These are phyloP conservation scores for Backusella tuberculispora DNA, from an alignment of 192 early-diverging fungal genomes.

Conservation along the genomic window DNA sequence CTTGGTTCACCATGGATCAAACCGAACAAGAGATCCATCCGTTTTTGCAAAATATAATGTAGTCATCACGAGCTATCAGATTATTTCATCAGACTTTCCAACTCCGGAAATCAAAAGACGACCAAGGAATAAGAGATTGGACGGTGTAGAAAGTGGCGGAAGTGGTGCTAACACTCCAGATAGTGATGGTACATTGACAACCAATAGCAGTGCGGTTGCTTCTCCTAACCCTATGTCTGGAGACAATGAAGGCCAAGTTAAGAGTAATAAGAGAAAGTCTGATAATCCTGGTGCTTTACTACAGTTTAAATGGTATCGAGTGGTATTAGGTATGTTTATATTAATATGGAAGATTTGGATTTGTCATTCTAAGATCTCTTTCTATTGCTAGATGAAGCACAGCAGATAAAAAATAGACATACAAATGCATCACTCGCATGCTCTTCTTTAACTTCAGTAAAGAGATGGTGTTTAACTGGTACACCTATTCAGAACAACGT, in stretches of 20 bases:
- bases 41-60: constrained; percentile 44
- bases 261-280: not conserved
- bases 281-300: constrained; percentile 43
- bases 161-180: not conserved
- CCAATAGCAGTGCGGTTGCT: not conserved
- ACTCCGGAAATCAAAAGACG: constrained; percentile 13
- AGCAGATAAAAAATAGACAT: constrained; percentile 63
- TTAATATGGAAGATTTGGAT: not conserved
- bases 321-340: constrained; percentile 43
- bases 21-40: constrained; percentile 29
- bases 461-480: constrained; percentile 72
- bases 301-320: constrained; percentile 46
- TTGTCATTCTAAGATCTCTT: not conserved
- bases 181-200: not conserved
- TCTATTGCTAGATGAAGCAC: constrained; percentile 62
- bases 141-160: not conserved
- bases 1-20: constrained; percentile 42
- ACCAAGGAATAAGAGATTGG: constrained; percentile 13
- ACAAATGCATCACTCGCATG: constrained; percentile 53
- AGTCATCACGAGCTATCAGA: constrained; percentile 46
- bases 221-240: not conserved
- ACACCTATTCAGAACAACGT: constrained; percentile 66
- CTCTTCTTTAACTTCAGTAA: constrained; percentile 44
- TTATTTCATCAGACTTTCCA: constrained; percentile 38
- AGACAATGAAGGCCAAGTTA: constrained; percentile 1